Conservation (phyloP, 768 basidiomycete species). For the Termitomyces sp. region DNA sequence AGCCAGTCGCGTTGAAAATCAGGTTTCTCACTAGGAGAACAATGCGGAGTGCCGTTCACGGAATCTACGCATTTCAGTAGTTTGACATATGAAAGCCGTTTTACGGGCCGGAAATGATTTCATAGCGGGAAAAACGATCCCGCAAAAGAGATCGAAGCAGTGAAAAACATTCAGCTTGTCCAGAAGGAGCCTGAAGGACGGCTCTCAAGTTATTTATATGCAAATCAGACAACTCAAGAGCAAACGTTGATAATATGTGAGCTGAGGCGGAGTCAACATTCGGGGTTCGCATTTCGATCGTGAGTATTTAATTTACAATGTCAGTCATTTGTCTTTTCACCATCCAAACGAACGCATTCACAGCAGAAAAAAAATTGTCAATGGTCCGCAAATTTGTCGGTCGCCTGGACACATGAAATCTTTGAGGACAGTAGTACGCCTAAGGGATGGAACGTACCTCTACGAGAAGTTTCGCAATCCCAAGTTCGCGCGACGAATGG, state of each 20-base stretch:
- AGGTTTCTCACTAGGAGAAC: neutral
- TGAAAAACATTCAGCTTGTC: no score
- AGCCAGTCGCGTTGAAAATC: neutral
- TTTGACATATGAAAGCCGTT: no score
- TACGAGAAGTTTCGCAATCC: slow-evolving; percentile 65
- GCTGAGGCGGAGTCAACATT: no score
- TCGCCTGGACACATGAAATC: slow-evolving; percentile 22
- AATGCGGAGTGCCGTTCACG: neutral
- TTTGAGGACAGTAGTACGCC: neutral
- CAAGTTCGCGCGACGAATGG: slow-evolving; percentile 76
- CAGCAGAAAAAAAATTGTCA: neutral
- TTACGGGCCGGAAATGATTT: no score
- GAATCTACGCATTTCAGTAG: neutral
- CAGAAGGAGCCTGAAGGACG: no score
- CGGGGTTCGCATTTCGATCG: no score
- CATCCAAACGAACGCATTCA: neutral
- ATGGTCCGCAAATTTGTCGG: slow-evolving; percentile 38
- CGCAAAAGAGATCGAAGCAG: no score
- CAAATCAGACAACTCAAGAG: neutral
- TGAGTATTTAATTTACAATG: neutral
- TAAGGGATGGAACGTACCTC: slow-evolving; percentile 42
- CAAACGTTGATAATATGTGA: no score
- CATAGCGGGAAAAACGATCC: no score
- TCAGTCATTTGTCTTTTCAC: neutral
- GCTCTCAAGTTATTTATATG: neutral